Base-by-base conservation (phyloP, 2,329 filamentous ascomycete genomes). In the Arthrobotrys conoides region DNA sequence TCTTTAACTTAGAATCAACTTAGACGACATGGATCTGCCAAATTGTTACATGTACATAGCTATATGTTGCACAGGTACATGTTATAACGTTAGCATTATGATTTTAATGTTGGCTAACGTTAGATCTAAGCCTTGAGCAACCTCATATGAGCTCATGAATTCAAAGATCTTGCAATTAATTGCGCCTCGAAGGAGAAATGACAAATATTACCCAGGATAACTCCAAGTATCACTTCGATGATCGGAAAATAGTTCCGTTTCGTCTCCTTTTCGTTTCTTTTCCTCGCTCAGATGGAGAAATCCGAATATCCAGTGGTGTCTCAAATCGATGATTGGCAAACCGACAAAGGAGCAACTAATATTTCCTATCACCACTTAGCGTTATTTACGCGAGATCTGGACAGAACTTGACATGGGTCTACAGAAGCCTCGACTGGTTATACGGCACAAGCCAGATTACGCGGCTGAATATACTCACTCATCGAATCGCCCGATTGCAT, bases 191-290 rank as follows among this genome's bases (percentile, higher is more conserved):
- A 46, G 44, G 44, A 46, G 0, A 38, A 2, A 14, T 38, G 53
- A 59, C 53, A 59, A 59, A 59, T 59, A 59, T 38, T 14, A 6
- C 24, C 6, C n/a, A 46, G n/a, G 14, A 12, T 41, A 3, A 12
- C 33, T 46, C 5, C n/a, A 18, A 46, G 3, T 12, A 41, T 2
- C 2, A 41, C 14, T 41, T 16, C 12, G 2, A n/a, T 38, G 36
- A 22, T 41, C 57, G 57, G 57, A 27, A 44, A 61, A 44, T 61
- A n/a, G 20, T 36, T 41, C 33, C 33, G 36, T 3, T 20, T 24
- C n/a, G 12, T 61, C 8, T 1, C 9, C n/a, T 18, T 44, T 41
- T 10, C 5, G 16, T 24, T 41, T 27, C 18, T 6, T 41, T 59
- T 4, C 10, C 18, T 18, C 12, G 20, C 6, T 27, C 5, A 27